Conservation (phyloP, 1,284 basidiomycete species). For the Pholiota adiposa region DNA sequence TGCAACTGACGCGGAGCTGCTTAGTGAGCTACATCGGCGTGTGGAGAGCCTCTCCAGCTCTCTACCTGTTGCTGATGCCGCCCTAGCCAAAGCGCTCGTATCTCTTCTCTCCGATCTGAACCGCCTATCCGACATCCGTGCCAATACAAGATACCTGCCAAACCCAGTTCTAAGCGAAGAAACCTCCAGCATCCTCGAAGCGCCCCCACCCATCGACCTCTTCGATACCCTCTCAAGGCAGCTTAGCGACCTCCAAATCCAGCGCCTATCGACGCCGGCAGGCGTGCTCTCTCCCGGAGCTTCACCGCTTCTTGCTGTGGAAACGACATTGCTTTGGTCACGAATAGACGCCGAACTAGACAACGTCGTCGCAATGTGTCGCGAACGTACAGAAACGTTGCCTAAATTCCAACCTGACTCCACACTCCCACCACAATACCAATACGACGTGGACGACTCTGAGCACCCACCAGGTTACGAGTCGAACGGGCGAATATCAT, state of each 20-base stretch:
- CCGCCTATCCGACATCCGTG: constrained; percentile 52
- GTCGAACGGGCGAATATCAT: constrained; percentile 32
- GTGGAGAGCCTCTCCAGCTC: constrained; percentile 52
- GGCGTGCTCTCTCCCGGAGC: constrained; percentile 35
- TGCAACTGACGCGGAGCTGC: constrained; percentile 52
- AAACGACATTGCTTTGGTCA: constrained; percentile 73
- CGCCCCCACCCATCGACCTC: constrained; percentile 43
- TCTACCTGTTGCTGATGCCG: constrained; percentile 53
- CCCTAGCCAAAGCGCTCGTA: constrained; percentile 66
- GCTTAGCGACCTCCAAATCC: constrained; percentile 67
- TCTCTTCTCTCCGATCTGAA: constrained; percentile 70
- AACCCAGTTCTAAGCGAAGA: constrained; percentile 22
- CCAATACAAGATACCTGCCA: constrained; percentile 22
- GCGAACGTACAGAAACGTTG: constrained; percentile 50
- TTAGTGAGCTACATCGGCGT: constrained; percentile 63
- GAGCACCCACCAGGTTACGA: constrained; percentile 70
- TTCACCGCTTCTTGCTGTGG: constrained; percentile 59
- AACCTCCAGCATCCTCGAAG: constrained; percentile 26
- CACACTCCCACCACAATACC: constrained; percentile 70
- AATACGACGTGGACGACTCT: constrained; percentile 55
- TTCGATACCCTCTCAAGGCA: constrained; percentile 69
- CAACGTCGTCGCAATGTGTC: constrained; percentile 65
- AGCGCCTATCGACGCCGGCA: constrained; percentile 46
- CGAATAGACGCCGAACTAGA: constrained; percentile 77
- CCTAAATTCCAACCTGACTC: constrained; percentile 42